phyloP scores from a whole-genome alignment of 768 basidiomycete species.

The Collybiopsis confluens region DNA sequence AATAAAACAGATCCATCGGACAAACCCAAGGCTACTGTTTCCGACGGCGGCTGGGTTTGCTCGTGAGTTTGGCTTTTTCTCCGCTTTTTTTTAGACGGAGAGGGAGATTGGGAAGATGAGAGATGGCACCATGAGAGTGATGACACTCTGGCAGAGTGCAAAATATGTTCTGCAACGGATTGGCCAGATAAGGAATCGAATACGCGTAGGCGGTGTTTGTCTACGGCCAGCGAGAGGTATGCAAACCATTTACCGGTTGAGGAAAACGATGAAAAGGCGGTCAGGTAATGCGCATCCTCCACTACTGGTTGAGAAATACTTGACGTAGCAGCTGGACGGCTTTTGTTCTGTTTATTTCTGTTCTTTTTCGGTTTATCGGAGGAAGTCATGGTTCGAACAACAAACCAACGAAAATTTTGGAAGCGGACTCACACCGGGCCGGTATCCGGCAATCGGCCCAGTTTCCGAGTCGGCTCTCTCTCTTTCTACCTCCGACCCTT shows the following conservation, averaged over 20 bases:
- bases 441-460: too few relatives aligned
- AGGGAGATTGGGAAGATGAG: slow-evolving; percentile 20
- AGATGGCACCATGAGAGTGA: slow-evolving; percentile 48
- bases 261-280: slow-evolving; percentile 55
- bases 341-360: slow-evolving; percentile 47
- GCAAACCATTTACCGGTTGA: slow-evolving; percentile 53
- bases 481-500: background rate
- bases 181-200: slow-evolving; percentile 55
- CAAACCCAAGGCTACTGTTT: slow-evolving; percentile 54
- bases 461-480: background rate
- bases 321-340: slow-evolving; percentile 50
- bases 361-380: slow-evolving; percentile 35
- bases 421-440: too few relatives aligned
- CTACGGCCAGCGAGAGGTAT: slow-evolving; percentile 58
- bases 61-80: slow-evolving; percentile 24
- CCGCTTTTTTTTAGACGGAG: slow-evolving; percentile 52
- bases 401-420: too few relatives aligned
- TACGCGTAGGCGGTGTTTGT: slow-evolving; percentile 68
- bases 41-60: slow-evolving; percentile 21
- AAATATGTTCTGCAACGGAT: slow-evolving; percentile 52
- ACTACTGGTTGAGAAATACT: slow-evolving; percentile 52
- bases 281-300: slow-evolving; percentile 38
- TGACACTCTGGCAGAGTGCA: slow-evolving; percentile 53
- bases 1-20: slow-evolving; percentile 55
- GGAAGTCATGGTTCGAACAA: background rate